Percentiles rank a stretch among this genome's conserved stretches.
These are phyloP conservation scores for Dioszegia aurantiaca DNA, from an alignment of 768 basidiomycete species.

Conservation along the genomic window DNA sequence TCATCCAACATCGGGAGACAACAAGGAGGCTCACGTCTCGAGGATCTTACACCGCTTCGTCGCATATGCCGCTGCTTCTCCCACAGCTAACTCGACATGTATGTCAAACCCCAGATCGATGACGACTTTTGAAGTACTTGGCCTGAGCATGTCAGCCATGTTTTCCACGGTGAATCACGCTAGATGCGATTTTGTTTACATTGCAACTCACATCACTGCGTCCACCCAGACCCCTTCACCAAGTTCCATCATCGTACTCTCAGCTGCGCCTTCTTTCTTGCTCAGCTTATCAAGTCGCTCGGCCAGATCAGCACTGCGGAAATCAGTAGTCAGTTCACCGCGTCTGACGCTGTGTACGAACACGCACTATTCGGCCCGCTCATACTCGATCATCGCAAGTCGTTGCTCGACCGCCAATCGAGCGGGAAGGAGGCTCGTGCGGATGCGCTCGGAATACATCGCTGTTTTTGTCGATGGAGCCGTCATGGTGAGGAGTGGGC, in stretches of 20 bases:
- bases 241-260: conserved; percentile 10
- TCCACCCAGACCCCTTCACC: conserved; percentile 14
- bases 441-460: conserved; percentile 23
- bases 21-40: conserved; percentile 25
- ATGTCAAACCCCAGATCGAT: conserved; percentile 31
- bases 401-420: conserved; percentile 14
- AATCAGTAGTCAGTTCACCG: neutral
- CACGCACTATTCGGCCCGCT: conserved; percentile 35
- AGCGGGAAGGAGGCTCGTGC: conserved; percentile 21
- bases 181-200: no score
- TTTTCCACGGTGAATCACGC: no score
- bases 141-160: conserved; percentile 1
- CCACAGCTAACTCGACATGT: conserved; percentile 24
- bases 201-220: conserved; percentile 8
- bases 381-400: conserved; percentile 17
- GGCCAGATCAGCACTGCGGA: conserved; percentile 10
- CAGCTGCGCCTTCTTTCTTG: neutral
- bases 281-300: neutral
- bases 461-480: neutral
- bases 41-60: conserved; percentile 20
- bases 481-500: neutral
- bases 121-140: conserved; percentile 18
- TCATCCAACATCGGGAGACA: neutral
- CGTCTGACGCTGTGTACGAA: neutral
- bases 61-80: conserved; percentile 20